Conservation (phyloP, 306 rosid genomes). For the Glycyrrhiza uralensis region DNA sequence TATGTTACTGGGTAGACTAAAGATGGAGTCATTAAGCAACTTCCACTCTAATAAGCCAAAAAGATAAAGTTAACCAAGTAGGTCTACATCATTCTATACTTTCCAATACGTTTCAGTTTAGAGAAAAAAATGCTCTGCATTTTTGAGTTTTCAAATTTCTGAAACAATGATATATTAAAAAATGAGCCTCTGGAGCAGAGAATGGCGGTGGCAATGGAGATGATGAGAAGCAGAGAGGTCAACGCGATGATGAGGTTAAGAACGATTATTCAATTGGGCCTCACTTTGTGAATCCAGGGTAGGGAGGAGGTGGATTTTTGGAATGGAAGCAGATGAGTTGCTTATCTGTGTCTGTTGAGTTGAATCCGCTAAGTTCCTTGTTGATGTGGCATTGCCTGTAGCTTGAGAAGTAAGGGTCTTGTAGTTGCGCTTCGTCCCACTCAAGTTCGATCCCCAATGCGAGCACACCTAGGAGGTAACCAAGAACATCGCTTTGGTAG, state of each 20-base stretch:
- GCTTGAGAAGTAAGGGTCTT: slow-evolving; percentile 54
- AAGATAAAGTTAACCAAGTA: too few species aligned
- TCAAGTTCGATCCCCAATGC: slow-evolving; percentile 49
- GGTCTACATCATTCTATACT: too few species aligned
- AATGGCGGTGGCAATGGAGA: slow-evolving; percentile 20
- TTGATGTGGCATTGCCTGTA: slow-evolving; percentile 48
- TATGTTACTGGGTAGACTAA: too few species aligned
- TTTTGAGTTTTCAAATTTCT: too few species aligned
- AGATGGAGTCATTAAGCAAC: too few species aligned
- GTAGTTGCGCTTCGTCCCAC: slow-evolving; percentile 63
- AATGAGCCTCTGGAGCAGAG: slow-evolving; percentile 47
- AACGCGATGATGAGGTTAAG: slow-evolving; percentile 37
- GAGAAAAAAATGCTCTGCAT: too few species aligned
- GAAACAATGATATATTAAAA: too few species aligned
- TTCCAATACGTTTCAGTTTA: too few species aligned
- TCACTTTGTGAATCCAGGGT: slow-evolving; percentile 43
- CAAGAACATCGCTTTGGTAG: slow-evolving; percentile 66
- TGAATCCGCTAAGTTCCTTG: slow-evolving; percentile 70
- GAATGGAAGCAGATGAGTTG: slow-evolving; percentile 55
- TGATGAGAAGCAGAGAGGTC: slow-evolving; percentile 39
- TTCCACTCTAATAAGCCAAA: too few species aligned
- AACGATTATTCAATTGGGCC: slow-evolving; percentile 35
- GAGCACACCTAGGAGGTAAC: slow-evolving; percentile 42
- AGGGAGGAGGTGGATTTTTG: slow-evolving; percentile 35
- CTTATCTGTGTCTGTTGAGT: slow-evolving; percentile 50